Evolutionary conservation across 1,284 basidiomycete species (phyloP).

Genomic region (Gymnopus androsaceus): DNA sequence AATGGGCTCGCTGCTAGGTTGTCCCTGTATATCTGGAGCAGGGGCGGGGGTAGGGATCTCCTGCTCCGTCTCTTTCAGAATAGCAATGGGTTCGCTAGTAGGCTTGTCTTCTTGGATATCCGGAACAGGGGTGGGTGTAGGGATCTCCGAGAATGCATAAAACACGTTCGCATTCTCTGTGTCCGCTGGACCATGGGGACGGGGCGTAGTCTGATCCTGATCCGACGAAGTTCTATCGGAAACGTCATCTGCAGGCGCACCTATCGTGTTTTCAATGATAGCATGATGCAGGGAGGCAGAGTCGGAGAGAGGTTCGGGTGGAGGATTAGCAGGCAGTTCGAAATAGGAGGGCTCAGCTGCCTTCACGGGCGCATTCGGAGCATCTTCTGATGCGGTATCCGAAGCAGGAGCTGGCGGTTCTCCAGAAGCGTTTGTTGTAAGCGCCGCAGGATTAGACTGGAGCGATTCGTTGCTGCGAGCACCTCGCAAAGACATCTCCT

Average conservation of each 20-base stretch:
- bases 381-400: background rate
- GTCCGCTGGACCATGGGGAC: slow-evolving; percentile 9
- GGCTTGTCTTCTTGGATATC: background rate
- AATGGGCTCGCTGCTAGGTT: too few species aligned
- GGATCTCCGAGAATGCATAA: slow-evolving; percentile 1
- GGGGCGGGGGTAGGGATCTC: too few species aligned
- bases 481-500: slow-evolving; percentile 9
- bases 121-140: background rate
- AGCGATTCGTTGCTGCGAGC: background rate
- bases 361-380: background rate
- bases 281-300: background rate
- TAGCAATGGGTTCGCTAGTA: background rate
- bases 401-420: background rate
- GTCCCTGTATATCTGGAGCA: too few species aligned
- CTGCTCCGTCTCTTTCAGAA: background rate
- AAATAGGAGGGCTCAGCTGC: slow-evolving; percentile 4
- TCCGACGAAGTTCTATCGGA: background rate
- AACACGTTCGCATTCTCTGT: slow-evolving; percentile 9
- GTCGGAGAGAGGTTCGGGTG: background rate
- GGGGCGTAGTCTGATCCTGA: slow-evolving; percentile 7
- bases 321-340: slow-evolving; percentile 1
- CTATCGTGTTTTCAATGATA: slow-evolving; percentile 10
- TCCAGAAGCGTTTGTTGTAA: background rate
- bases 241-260: background rate
- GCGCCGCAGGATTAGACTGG: background rate